phyloP scores from a whole-genome alignment of 192 early-diverging fungal species.

The Spinellus fusiger region DNA sequence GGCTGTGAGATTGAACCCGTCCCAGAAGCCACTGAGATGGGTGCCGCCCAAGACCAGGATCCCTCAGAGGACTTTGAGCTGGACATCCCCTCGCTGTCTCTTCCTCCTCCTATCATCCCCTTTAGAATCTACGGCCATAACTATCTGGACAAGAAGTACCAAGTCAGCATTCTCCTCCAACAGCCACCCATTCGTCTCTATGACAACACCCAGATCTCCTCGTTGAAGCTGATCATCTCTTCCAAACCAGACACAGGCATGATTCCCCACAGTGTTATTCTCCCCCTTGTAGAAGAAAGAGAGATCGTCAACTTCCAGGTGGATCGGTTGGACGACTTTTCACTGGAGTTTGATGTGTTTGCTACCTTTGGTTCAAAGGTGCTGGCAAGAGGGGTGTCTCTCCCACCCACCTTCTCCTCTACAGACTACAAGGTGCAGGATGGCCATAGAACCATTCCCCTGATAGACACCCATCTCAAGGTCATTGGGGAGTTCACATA shows the following conservation, averaged over 20 bases:
- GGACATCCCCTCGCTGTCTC: conserved; percentile 87
- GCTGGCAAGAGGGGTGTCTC: conserved; percentile 80
- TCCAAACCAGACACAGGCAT: conserved; percentile 84
- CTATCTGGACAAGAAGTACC: conserved; percentile 86
- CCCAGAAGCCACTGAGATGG: not conserved
- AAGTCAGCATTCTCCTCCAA: conserved; percentile 70
- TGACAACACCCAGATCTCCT: conserved; percentile 61
- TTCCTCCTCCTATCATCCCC: conserved; percentile 97
- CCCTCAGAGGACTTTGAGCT: conserved; percentile 64
- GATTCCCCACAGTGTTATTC: conserved; percentile 86
- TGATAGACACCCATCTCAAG: conserved; percentile 88
- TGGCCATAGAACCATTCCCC: conserved; percentile 48
- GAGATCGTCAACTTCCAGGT: conserved; percentile 84
- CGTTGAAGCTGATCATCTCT: conserved; percentile 80
- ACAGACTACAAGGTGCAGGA: conserved; percentile 33
- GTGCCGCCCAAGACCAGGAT: conserved; percentile 18
- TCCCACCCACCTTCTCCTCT: conserved; percentile 61
- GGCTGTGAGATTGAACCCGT: conserved; percentile 32
- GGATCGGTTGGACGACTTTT: conserved; percentile 65
- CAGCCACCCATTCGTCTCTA: conserved; percentile 53
- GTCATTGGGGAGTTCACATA: conserved; percentile 89
- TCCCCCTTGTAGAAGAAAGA: conserved; percentile 78
- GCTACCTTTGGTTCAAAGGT: conserved; percentile 96
- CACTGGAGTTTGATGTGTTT: conserved; percentile 91
- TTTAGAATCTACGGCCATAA: conserved; percentile 98